Evolutionary conservation across 257 asterid genomes (phyloP), one percentile per base, ranked within the genome.

Genomic region (Paraleonurus japonicus): DNA sequence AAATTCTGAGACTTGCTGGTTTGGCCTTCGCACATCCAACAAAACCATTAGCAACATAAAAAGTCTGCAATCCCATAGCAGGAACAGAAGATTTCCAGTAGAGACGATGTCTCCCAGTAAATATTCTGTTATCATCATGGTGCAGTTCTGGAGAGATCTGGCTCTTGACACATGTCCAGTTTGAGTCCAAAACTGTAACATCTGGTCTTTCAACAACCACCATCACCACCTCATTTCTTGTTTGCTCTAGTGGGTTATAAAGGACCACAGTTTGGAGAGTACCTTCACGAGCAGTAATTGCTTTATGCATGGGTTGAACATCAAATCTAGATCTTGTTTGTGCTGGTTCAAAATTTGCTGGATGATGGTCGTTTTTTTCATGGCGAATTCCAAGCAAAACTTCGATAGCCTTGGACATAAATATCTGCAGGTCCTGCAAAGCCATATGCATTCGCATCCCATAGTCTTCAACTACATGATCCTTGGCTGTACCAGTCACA

Each of bases 1-100:
- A 83, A 57, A 88, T 75, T 76, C 77, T 87, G 39, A 95, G 61
- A 27, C 61, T 79, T 50, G 97, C 90, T n/a, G 97, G 86, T 79
- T 88, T 87, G 75, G 99, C 99, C 91, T 95, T 92, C 81, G 92
- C 97, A 70, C 99, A 95, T 71, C 98, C 99, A 28, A 79, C 98
- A 79, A 92, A 95, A 23, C 99, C 99, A 47, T 95, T 95, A 1
- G 97, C 99, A 54, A 95, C 83, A 72, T 95, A 95, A 76, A 85
- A 95, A 67, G 98, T 92, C 85, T 92, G 98, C 85, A 95, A 82
- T 37, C 99, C 99, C 89, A 95, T 41, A 55, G 96, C 85, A 70
- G 98, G 96, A 53, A 87, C 87, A 16, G 97, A 87, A 54, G 97
- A 88, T 85, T 80, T 92, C 98, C 99, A 95, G 62, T 89, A 92